These are phyloP conservation scores for Blastobotrys proliferans DNA, from an alignment of 1,139 yeast species.

Conservation along the genomic window DNA sequence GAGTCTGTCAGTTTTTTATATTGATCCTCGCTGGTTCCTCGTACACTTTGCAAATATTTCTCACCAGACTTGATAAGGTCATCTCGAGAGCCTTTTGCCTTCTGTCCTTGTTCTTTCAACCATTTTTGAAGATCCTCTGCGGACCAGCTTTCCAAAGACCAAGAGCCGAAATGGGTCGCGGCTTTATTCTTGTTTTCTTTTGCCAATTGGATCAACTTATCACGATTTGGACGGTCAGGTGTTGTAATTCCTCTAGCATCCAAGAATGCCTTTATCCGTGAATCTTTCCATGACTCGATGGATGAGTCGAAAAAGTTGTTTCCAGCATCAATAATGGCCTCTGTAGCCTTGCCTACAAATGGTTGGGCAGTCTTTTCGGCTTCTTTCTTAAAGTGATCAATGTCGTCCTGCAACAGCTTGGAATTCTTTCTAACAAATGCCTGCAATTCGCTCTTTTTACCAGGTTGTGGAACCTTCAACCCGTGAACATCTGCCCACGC, in stretches of 20 bases:
- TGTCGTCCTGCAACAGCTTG: constrained; percentile 24
- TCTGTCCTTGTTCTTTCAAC: constrained; percentile 37
- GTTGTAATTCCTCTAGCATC: constrained; percentile 48
- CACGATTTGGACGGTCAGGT: constrained; percentile 45
- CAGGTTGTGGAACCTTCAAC: constrained; percentile 36
- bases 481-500: constrained; percentile 48
- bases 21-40: constrained; percentile 27
- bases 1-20: constrained; percentile 23
- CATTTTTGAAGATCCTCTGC: constrained; percentile 40
- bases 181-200: constrained; percentile 44
- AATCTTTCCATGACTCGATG: constrained; percentile 34
- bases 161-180: constrained; percentile 33
- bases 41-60: constrained; percentile 29
- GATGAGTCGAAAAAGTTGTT: constrained; percentile 23
- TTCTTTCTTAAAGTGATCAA: constrained; percentile 18
- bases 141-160: constrained; percentile 47
- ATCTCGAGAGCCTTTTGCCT: constrained; percentile 37
- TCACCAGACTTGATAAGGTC: constrained; percentile 38
- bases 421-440: constrained; percentile 39
- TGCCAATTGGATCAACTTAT: constrained; percentile 47
- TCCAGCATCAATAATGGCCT: constrained; percentile 20
- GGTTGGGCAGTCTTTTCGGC: constrained; percentile 25
- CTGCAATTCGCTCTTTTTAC: constrained; percentile 37
- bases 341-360: constrained; percentile 23
- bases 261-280: constrained; percentile 47